These are phyloP conservation scores for Alternaria atra DNA, from an alignment of 2,329 filamentous ascomycete genomes.

Conservation along the genomic window DNA sequence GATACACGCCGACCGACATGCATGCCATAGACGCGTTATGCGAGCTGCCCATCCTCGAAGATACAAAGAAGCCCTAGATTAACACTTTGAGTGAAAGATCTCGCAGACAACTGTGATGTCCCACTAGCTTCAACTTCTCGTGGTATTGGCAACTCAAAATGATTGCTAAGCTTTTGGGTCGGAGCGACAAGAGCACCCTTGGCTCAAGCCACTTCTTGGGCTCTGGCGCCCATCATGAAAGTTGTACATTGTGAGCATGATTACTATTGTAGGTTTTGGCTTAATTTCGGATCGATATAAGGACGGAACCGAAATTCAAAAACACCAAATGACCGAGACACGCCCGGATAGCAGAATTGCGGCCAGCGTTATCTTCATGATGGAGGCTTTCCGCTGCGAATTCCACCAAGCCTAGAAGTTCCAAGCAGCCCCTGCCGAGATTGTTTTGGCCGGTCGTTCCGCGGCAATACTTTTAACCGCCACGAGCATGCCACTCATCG, in stretches of 20 bases:
- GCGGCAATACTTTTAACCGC: slow-evolving; percentile 1
- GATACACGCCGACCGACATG: background rate
- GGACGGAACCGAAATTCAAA: background rate
- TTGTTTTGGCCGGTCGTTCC: background rate
- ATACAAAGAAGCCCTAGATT: background rate
- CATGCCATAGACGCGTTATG: background rate
- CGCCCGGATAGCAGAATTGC: background rate
- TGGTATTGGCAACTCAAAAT: background rate
- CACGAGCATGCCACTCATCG: background rate
- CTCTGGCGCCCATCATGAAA: background rate
- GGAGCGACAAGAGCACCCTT: background rate
- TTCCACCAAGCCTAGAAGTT: background rate
- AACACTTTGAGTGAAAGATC: background rate
- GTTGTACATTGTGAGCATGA: background rate
- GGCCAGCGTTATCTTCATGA: background rate
- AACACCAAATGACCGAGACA: background rate
- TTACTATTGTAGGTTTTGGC: background rate
- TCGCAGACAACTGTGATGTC: background rate
- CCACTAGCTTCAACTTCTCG: background rate
- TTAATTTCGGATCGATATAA: background rate
- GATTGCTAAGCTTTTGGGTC: slow-evolving; percentile 1
- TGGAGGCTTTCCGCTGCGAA: background rate
- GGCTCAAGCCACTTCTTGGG: background rate
- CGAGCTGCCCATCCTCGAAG: background rate
- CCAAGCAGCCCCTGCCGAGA: background rate